A percentile compares a stretch with the other conserved stretches of the same genome.
Conservation (phyloP, 495 filamentous ascomycete genomes). For the Mycothermus thermophilus region DNA sequence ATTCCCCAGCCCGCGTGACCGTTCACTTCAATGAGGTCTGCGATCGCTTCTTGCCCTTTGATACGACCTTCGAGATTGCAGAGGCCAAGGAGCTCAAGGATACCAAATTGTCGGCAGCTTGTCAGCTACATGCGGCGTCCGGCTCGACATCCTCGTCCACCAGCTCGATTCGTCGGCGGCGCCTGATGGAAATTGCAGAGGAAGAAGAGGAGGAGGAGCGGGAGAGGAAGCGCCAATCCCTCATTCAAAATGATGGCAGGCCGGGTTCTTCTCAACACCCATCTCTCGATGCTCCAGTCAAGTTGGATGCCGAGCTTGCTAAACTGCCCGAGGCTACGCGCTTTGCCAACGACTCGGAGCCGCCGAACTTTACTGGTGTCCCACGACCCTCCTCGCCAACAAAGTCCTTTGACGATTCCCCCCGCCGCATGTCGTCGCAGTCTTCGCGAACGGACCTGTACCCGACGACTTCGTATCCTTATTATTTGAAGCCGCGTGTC, state of each 20-base stretch:
- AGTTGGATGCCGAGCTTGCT: conserved; percentile 23
- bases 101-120: conserved; percentile 72
- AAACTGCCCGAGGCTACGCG: conserved; percentile 24
- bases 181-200: conserved; percentile 82
- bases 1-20: conserved; percentile 60
- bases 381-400: conserved; percentile 25
- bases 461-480: conserved; percentile 37
- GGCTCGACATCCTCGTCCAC: conserved; percentile 78
- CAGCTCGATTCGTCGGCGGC: conserved; percentile 58
- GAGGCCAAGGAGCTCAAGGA: conserved; percentile 71
- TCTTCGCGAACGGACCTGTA: conserved; percentile 55
- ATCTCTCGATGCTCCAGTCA: conserved; percentile 14
- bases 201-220: conserved; percentile 52
- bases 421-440: conserved; percentile 45
- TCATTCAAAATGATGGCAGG: conserved; percentile 27
- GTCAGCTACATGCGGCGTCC: conserved; percentile 78
- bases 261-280: not conserved
- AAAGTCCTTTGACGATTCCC: conserved; percentile 22
- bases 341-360: conserved; percentile 24
- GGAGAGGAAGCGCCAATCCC: conserved; percentile 34
- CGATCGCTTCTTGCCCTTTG: conserved; percentile 78
- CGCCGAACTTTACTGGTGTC: conserved; percentile 28
- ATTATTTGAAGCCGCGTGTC: conserved; percentile 56
- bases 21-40: conserved; percentile 83
- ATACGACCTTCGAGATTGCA: conserved; percentile 63